A percentile compares a stretch with the other conserved stretches of the same genome.
Evolutionary conservation across 345 rosid genomes (phyloP).

Genomic region (Camelina sativa): DNA sequence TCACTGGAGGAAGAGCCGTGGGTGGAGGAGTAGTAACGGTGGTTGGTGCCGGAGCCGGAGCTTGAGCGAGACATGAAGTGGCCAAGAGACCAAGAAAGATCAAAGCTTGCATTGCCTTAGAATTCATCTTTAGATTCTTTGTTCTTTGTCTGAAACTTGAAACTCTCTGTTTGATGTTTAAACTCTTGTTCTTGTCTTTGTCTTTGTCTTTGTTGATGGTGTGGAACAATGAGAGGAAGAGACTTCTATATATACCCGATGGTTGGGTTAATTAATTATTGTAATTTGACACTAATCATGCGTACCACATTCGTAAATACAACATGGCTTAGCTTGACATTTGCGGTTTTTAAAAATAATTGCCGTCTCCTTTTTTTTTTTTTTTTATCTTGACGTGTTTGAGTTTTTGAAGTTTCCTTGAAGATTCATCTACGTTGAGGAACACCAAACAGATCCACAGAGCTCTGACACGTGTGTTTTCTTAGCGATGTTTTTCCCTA

Average conservation of each 20-base stretch:
- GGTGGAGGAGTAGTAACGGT: constrained; percentile 42
- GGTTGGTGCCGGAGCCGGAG: constrained; percentile 60
- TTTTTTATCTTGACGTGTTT: constrained; percentile 34
- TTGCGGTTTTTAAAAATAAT: constrained; percentile 37
- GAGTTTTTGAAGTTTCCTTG: constrained; percentile 40
- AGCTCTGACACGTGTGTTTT: constrained; percentile 20
- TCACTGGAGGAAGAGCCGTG: constrained; percentile 48
- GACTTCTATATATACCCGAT: constrained; percentile 34
- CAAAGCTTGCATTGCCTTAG: constrained; percentile 51
- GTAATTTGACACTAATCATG: constrained; percentile 31
- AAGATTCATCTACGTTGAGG: constrained; percentile 37
- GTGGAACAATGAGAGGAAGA: constrained; percentile 37
- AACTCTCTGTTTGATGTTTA: constrained; percentile 14
- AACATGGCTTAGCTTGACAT: constrained; percentile 40
- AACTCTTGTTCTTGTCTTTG: not conserved
- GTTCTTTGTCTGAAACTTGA: constrained; percentile 13
- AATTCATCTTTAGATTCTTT: constrained; percentile 47
- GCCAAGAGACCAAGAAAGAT: constrained; percentile 69
- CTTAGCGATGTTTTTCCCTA: not conserved
- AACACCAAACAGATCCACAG: constrained; percentile 36
- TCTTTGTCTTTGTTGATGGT: constrained; percentile 27
- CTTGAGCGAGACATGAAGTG: constrained; percentile 71
- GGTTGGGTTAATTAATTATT: constrained; percentile 26
- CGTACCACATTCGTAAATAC: constrained; percentile 20
- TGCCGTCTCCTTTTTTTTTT: not conserved